Percentiles rank a stretch among this genome's conserved stretches.
Evolutionary conservation across 768 basidiomycete genomes (phyloP).

Genomic region (Melanogaster broomeanus): DNA sequence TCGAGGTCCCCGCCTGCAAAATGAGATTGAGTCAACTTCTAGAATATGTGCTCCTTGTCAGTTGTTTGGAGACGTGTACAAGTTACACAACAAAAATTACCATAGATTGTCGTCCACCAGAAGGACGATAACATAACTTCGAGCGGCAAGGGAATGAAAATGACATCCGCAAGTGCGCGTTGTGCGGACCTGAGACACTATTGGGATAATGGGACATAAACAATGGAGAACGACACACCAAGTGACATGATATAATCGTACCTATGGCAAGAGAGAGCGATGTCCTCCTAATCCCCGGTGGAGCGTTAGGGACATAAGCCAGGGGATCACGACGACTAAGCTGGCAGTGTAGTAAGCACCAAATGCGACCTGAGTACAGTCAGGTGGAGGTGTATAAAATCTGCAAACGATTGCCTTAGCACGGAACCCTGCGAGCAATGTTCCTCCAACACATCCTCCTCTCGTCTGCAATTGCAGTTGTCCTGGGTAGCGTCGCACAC

Average conservation of each 20-base stretch:
- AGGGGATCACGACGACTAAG: neutral
- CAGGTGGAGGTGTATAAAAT: neutral
- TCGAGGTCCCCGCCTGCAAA: too few species aligned
- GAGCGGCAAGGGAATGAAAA: neutral
- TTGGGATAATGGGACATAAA: neutral
- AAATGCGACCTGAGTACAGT: neutral
- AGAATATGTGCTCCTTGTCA: too few species aligned
- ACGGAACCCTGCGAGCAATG: neutral
- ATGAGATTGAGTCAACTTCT: too few species aligned
- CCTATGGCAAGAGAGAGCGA: neutral
- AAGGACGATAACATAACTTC: neutral
- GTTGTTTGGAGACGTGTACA: too few species aligned
- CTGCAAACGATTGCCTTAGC: neutral
- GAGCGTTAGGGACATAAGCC: neutral
- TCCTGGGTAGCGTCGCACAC: neutral
- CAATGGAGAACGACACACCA: neutral
- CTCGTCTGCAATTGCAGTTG: neutral
- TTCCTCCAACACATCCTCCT: neutral
- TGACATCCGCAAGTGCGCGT: neutral
- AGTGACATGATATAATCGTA: neutral
- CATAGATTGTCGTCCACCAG: neutral
- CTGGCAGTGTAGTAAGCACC: neutral
- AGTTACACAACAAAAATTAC: neutral
- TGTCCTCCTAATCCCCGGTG: neutral
- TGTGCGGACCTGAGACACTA: neutral